These are phyloP conservation scores for Diaporthe sp. DNA, from an alignment of 2,329 filamentous ascomycete genomes.

Conservation along the genomic window DNA sequence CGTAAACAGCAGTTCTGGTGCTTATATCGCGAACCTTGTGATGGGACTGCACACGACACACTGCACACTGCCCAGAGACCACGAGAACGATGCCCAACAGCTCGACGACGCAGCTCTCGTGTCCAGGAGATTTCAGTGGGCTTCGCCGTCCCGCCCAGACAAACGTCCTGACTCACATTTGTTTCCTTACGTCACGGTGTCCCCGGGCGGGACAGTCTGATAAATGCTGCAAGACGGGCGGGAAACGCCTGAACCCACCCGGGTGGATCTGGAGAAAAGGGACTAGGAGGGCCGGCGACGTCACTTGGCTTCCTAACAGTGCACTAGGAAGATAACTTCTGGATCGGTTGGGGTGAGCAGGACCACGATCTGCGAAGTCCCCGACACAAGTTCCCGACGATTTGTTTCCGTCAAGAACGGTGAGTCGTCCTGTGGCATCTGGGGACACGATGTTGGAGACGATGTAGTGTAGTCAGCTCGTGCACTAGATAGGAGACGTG, in stretches of 20 bases:
- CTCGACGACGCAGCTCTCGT: not conserved
- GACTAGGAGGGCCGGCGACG: slow-evolving; percentile 15
- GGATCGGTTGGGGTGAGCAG: slow-evolving; percentile 24
- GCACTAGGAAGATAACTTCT: slow-evolving; percentile 31
- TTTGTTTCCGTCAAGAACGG: slow-evolving; percentile 3
- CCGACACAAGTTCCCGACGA: not conserved
- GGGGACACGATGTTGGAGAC: not conserved
- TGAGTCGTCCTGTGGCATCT: slow-evolving; percentile 1
- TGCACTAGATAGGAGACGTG: not conserved
- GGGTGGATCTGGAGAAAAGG: slow-evolving; percentile 25
- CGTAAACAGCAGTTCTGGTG: not conserved
- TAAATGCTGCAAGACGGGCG: not conserved
- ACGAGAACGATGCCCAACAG: not conserved
- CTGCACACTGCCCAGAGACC: too few species aligned
- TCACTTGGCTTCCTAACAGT: slow-evolving; percentile 13
- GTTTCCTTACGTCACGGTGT: slow-evolving; percentile 24
- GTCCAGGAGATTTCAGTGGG: not conserved
- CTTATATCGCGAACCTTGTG: not conserved
- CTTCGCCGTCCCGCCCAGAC: slow-evolving; percentile 8
- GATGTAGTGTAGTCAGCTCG: not conserved
- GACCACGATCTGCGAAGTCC: slow-evolving; percentile 20
- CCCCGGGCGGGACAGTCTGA: slow-evolving; percentile 16
- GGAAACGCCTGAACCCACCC: slow-evolving; percentile 15
- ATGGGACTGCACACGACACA: not conserved
- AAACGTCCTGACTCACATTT: slow-evolving; percentile 22